These are phyloP conservation scores for Apophysomyces variabilis DNA, from an alignment of 371 early-diverging fungal genomes.

Conservation along the genomic window DNA sequence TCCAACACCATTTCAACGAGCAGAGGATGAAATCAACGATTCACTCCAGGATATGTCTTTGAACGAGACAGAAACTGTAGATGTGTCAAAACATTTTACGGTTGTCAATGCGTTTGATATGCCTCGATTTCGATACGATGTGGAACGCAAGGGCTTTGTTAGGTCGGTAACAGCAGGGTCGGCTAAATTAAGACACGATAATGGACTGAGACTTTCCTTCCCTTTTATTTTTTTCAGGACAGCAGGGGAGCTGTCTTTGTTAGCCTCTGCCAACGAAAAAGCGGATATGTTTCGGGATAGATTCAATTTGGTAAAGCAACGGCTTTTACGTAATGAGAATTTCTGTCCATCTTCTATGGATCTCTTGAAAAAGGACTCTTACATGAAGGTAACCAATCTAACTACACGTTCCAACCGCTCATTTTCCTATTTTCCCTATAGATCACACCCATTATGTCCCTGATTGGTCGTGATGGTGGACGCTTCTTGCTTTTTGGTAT, in stretches of 20 bases:
- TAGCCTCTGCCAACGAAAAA: conserved; percentile 69
- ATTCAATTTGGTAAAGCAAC: conserved; percentile 76
- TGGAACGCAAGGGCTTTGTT: conserved; percentile 67
- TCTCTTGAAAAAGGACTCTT: conserved; percentile 37
- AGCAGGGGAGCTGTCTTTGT: conserved; percentile 35
- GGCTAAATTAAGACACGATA: too few species aligned
- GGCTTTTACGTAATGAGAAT: conserved; percentile 80
- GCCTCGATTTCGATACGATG: conserved; percentile 71
- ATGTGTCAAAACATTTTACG: conserved; percentile 66
- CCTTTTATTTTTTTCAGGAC: conserved; percentile 19
- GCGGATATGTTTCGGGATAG: conserved; percentile 74
- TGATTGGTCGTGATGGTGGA: conserved; percentile 78
- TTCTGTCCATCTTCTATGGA: conserved; percentile 70
- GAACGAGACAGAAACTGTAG: conserved; percentile 38
- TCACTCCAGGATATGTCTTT: conserved; percentile 40
- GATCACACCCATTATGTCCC: conserved; percentile 82
- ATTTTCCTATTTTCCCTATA: conserved; percentile 24
- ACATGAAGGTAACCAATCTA: conserved; percentile 37
- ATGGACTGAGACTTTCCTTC: background rate
- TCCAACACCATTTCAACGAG: conserved; percentile 30
- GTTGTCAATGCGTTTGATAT: conserved; percentile 78
- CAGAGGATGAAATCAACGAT: conserved; percentile 31
- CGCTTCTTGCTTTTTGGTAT: conserved; percentile 85
- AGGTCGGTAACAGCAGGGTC: conserved; percentile 27
- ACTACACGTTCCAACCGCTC: background rate